Conservation (phyloP, 257 asterid genomes). For the Nicotiana tomentosiformis region DNA sequence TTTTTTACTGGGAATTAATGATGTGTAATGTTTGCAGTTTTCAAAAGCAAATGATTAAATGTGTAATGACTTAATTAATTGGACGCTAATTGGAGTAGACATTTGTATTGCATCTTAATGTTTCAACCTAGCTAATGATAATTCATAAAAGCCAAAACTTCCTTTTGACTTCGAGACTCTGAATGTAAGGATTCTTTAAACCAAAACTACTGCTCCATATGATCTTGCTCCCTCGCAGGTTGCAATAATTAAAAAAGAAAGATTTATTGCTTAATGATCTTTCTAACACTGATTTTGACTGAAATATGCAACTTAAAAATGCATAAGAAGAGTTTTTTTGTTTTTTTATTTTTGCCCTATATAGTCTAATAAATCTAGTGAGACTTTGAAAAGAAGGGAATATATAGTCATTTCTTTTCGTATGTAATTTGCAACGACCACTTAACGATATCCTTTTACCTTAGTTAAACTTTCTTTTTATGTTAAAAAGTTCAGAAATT, state of each 20-base stretch:
- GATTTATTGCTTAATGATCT: background rate
- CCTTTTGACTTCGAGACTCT: background rate
- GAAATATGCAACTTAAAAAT: too few relatives aligned
- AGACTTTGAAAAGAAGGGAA: too few relatives aligned
- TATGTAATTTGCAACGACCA: too few relatives aligned
- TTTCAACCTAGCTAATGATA: background rate
- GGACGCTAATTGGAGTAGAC: background rate
- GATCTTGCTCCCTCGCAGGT: background rate
- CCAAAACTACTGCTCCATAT: background rate
- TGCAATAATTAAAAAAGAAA: background rate
- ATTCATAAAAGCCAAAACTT: conserved; percentile 7
- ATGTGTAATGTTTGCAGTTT: background rate
- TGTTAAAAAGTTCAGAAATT: too few relatives aligned
- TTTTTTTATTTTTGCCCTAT: too few relatives aligned
- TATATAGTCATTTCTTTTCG: too few relatives aligned
- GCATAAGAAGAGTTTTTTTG: too few relatives aligned
- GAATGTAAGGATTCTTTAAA: conserved; percentile 5
- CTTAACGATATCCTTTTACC: too few relatives aligned
- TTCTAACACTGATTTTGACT: background rate
- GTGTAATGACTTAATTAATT: background rate
- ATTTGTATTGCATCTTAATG: background rate
- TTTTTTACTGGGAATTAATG: too few relatives aligned
- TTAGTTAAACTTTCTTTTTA: too few relatives aligned
- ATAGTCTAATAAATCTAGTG: too few relatives aligned
- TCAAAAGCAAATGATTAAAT: background rate